Conservation (phyloP, 1,284 basidiomycete species). For the Lignosus rhinocerotis region DNA sequence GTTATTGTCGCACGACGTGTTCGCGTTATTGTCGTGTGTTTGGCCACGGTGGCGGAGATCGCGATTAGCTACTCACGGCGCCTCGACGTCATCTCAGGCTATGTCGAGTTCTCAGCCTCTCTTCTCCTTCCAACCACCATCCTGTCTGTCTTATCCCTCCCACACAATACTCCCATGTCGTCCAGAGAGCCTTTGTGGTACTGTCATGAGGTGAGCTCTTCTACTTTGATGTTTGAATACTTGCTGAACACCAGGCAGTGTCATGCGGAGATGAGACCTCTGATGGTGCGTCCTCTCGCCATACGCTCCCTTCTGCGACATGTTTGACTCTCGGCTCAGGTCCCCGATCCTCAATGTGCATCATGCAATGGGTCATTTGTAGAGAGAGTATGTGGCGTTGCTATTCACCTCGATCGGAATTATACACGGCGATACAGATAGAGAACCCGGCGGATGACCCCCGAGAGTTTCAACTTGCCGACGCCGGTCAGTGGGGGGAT, state of each 20-base stretch:
- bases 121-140: slow-evolving; percentile 2
- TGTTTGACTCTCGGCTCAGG: slow-evolving; percentile 39
- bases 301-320: not conserved
- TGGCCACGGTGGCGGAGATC: slow-evolving; percentile 19
- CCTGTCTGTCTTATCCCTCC: not conserved
- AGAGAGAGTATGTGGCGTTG: slow-evolving; percentile 55
- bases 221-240: slow-evolving; percentile 1
- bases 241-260: slow-evolving; percentile 47
- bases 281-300: slow-evolving; percentile 58
- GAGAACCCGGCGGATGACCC: slow-evolving; percentile 75
- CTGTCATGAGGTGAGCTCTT: slow-evolving; percentile 65
- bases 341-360: slow-evolving; percentile 74
- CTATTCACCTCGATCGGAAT: not conserved
- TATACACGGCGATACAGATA: slow-evolving; percentile 45
- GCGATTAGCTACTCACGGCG: slow-evolving; percentile 2
- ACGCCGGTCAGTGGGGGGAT: slow-evolving; percentile 35
- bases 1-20: slow-evolving; percentile 22
- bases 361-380: slow-evolving; percentile 74
- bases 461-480: slow-evolving; percentile 52
- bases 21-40: slow-evolving; percentile 25
- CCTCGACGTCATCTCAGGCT: slow-evolving; percentile 21
- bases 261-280: slow-evolving; percentile 73
- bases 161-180: slow-evolving; percentile 46
- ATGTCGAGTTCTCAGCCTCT: not conserved
- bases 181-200: slow-evolving; percentile 71